phyloP scores from a whole-genome alignment of 2,329 filamentous ascomycete genomes.

The Calonectria multiphialidica region DNA sequence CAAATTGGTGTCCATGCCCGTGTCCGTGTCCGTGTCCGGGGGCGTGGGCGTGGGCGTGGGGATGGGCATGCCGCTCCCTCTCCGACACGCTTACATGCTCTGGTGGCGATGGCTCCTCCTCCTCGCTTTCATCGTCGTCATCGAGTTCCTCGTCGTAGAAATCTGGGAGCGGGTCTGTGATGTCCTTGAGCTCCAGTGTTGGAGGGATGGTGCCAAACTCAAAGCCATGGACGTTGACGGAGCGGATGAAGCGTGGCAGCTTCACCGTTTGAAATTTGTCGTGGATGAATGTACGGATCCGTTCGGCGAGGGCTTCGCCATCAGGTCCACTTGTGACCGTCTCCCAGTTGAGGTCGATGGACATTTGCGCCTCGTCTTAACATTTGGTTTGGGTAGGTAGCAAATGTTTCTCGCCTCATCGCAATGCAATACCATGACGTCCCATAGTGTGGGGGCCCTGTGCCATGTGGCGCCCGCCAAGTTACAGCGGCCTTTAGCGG shows the following conservation, averaged over 20 bases:
- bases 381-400: constrained; percentile 2
- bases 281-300: constrained; percentile 93
- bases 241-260: constrained; percentile 95
- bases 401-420: not conserved
- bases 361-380: constrained; percentile 70
- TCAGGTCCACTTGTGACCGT: constrained; percentile 90
- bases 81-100: constrained; percentile 34
- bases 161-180: constrained; percentile 93
- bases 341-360: constrained; percentile 97
- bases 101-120: constrained; percentile 42
- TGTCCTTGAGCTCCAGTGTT: constrained; percentile 92
- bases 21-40: not conserved
- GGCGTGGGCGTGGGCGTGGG: not conserved
- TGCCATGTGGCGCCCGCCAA: constrained; percentile 1
- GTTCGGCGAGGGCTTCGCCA: constrained; percentile 84
- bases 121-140: constrained; percentile 59
- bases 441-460: not conserved
- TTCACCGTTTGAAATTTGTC: constrained; percentile 94
- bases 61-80: constrained; percentile 13
- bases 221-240: constrained; percentile 94
- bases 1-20: constrained; percentile 10
- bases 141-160: constrained; percentile 88
- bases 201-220: constrained; percentile 89
- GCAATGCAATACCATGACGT: constrained; percentile 23
- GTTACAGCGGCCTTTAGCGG: constrained; percentile 27